A percentile compares a stretch with the other conserved stretches of the same genome.
phyloP scores from a whole-genome alignment of 2,329 filamentous ascomycete species.

The Cladophialophora carrionii region DNA sequence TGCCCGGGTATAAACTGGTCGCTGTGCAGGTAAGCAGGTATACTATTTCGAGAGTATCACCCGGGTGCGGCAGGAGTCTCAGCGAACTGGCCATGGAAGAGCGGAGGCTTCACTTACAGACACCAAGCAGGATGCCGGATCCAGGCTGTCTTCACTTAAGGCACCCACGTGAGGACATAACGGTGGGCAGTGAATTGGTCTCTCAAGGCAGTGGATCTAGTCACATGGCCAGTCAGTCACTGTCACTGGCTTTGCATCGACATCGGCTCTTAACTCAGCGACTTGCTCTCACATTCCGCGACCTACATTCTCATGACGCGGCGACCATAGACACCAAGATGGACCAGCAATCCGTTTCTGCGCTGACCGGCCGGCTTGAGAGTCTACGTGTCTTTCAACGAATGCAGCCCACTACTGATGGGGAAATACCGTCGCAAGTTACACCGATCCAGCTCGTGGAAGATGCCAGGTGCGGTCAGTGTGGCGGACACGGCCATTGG shows the following conservation, averaged over 20 bases:
- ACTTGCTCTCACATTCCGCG: not conserved
- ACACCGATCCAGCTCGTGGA: not conserved
- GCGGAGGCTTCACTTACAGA: not conserved
- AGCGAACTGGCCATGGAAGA: not conserved
- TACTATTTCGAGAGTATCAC: not conserved
- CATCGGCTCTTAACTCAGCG: not conserved
- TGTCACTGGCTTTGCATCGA: not conserved
- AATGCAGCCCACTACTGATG: not conserved
- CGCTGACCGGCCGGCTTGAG: not conserved
- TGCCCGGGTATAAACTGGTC: not conserved
- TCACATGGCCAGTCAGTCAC: not conserved
- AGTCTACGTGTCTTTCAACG: not conserved
- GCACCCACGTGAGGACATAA: not conserved
- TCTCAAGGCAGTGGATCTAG: not conserved
- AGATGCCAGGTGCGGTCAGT: not conserved
- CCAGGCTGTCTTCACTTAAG: not conserved
- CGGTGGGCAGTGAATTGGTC: not conserved
- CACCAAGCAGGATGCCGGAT: not conserved
- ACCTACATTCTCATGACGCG: not conserved
- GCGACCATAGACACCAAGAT: not conserved
- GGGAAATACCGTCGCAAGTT: not conserved
- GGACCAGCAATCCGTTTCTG: not conserved
- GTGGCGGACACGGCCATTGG: constrained; percentile 2
- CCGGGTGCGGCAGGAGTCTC: not conserved
- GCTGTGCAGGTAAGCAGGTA: not conserved